phyloP scores from a whole-genome alignment of 305 asterid species.

The Striga hermonthica region DNA sequence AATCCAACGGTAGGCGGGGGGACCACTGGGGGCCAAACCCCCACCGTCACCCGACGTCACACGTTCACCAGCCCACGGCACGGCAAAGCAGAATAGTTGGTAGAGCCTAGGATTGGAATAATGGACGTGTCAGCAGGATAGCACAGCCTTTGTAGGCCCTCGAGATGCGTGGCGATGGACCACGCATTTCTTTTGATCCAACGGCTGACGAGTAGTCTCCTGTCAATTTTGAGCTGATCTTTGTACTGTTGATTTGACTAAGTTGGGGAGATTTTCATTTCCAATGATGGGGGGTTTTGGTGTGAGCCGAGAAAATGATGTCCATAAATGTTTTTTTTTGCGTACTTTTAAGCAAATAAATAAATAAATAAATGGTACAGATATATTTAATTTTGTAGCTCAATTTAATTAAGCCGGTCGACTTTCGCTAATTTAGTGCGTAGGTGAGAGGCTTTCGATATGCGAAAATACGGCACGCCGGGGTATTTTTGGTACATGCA shows the following conservation, averaged over 20 bases:
- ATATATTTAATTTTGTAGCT: too few species aligned
- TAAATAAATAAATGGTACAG: background rate
- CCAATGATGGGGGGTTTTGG: slow-evolving; percentile 26
- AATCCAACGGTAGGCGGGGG: slow-evolving; percentile 32
- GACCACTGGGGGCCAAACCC: slow-evolving; percentile 38
- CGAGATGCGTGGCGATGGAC: slow-evolving; percentile 37
- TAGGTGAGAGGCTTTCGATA: too few species aligned
- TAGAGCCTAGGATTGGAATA: slow-evolving; percentile 29
- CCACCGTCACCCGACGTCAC: slow-evolving; percentile 37
- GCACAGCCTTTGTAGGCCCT: slow-evolving; percentile 11
- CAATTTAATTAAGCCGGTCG: too few species aligned
- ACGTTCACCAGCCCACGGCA: slow-evolving; percentile 35
- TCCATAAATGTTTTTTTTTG: slow-evolving; percentile 2
- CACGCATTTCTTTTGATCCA: slow-evolving; percentile 19
- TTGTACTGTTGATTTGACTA: slow-evolving; percentile 28
- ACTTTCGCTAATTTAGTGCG: too few species aligned
- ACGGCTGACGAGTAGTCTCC: slow-evolving; percentile 9
- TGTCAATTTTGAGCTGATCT: slow-evolving; percentile 19
- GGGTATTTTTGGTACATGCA: too few species aligned
- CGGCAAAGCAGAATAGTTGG: slow-evolving; percentile 17
- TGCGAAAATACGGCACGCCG: too few species aligned
- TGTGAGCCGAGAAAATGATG: too few species aligned
- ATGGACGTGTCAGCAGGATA: slow-evolving; percentile 32
- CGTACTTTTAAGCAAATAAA: background rate
- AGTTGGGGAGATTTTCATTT: slow-evolving; percentile 19